Percentiles rank a stretch among this genome's conserved stretches.
These are phyloP conservation scores for Samsoniella hepiali DNA, from an alignment of 2,329 filamentous ascomycete genomes.

Conservation along the genomic window DNA sequence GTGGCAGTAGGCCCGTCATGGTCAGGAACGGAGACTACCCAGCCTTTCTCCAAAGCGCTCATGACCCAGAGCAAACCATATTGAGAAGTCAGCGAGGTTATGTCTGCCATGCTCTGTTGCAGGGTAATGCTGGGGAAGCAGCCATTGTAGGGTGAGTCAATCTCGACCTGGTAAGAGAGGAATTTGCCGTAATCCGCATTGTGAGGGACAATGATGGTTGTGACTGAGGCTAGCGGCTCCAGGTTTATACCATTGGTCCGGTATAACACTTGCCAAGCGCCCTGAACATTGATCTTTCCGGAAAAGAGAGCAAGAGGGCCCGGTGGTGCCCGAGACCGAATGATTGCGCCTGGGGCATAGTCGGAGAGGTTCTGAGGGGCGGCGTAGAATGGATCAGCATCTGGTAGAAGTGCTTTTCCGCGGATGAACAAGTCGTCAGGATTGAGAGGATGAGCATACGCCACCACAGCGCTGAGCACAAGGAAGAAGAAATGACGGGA, in stretches of 20 bases:
- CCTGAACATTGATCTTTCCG: background rate
- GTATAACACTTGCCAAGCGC: background rate
- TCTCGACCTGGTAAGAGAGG: constrained; percentile 4
- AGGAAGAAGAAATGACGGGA: no score
- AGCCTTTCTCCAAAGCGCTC: background rate
- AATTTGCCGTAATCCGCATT: background rate
- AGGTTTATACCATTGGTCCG: background rate
- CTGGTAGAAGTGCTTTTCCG: background rate
- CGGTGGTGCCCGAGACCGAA: background rate
- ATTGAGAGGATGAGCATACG: background rate
- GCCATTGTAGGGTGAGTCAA: background rate
- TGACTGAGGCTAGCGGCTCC: background rate
- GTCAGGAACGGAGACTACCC: background rate
- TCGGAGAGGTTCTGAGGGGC: background rate
- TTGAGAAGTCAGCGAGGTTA: background rate
- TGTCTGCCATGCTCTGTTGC: background rate
- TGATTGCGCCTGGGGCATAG: background rate
- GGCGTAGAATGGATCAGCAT: background rate
- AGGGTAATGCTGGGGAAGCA: background rate
- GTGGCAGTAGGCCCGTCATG: background rate
- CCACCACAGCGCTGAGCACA: no score
- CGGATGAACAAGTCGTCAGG: background rate
- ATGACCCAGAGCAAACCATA: background rate
- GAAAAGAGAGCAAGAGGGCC: background rate
- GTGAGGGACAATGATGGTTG: background rate